Conservation (phyloP, 345 rosid species). For the Eucalyptus erythrocorys region DNA sequence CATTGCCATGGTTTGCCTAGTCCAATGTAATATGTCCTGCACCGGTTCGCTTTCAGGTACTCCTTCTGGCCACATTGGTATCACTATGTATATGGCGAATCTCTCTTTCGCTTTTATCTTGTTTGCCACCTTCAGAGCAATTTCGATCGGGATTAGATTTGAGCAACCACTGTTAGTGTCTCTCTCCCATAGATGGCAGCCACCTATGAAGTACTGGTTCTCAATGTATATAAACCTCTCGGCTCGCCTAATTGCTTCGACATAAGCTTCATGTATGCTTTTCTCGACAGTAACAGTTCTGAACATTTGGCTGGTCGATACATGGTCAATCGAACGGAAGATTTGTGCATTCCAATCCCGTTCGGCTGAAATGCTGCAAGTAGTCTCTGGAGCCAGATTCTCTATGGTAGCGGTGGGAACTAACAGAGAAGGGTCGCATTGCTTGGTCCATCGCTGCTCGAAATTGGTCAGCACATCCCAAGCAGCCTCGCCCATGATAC, state of each 20-base stretch:
- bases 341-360: slow-evolving; percentile 76
- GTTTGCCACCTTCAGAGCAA: slow-evolving; percentile 53
- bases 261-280: slow-evolving; percentile 77
- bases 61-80: slow-evolving; percentile 99
- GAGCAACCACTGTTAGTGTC: slow-evolving; percentile 56
- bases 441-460: slow-evolving; percentile 82
- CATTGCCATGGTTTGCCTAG: slow-evolving; percentile 71
- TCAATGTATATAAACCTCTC: slow-evolving; percentile 83
- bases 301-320: slow-evolving; percentile 38
- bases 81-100: slow-evolving; percentile 65
- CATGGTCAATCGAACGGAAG: slow-evolving; percentile 62
- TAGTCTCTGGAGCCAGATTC: slow-evolving; percentile 16
- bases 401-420: slow-evolving; percentile 21
- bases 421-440: slow-evolving; percentile 48
- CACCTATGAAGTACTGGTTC: slow-evolving; percentile 84
- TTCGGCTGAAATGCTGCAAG: slow-evolving; percentile 9
- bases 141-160: slow-evolving; percentile 77
- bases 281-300: slow-evolving; percentile 35
- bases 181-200: slow-evolving; percentile 63
- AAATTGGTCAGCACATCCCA: slow-evolving; percentile 61
- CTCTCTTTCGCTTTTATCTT: slow-evolving; percentile 57
- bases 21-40: slow-evolving; percentile 89
- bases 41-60: slow-evolving; percentile 70
- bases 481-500: slow-evolving; percentile 64
- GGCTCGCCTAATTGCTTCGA: slow-evolving; percentile 59